phyloP scores from a whole-genome alignment of 208 protist species.

The Herpetomonas tarakana region DNA sequence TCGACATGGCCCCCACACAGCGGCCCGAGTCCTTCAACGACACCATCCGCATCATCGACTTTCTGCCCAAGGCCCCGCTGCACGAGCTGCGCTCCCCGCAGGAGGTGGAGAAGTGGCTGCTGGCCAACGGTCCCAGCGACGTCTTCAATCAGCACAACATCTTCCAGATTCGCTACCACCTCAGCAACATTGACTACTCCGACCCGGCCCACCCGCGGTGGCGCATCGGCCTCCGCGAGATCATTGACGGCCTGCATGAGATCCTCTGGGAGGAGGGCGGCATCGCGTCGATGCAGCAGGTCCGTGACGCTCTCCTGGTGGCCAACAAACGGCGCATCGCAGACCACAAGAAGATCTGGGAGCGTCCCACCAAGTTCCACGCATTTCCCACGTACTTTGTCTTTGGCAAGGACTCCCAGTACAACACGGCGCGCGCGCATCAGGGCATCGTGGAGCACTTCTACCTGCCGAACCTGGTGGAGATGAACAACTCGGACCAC shows the following conservation, averaged over 20 bases:
- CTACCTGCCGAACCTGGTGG: constrained; percentile 21
- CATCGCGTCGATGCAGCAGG: constrained; percentile 14
- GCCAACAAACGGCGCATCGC: constrained; percentile 13
- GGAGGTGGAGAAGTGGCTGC: constrained; percentile 40
- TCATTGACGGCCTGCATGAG: constrained; percentile 24
- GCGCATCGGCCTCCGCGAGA: constrained; percentile 36
- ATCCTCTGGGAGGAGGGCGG: constrained; percentile 32
- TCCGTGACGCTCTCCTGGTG: constrained; percentile 9
- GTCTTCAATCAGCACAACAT: constrained; percentile 33
- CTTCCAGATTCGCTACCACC: constrained; percentile 36
- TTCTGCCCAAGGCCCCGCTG: constrained; percentile 28
- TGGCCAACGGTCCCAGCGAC: constrained; percentile 26
- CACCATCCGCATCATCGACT: constrained; percentile 30
- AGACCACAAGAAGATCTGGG: constrained; percentile 22
- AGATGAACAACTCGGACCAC: constrained; percentile 34
- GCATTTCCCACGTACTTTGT: constrained; percentile 26
- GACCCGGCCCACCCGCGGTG: constrained; percentile 15
- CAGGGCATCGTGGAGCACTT: constrained; percentile 23
- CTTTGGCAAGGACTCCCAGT: constrained; percentile 34
- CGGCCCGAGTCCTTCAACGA: constrained; percentile 37
- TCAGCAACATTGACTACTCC: constrained; percentile 35
- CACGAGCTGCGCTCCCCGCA: constrained; percentile 10
- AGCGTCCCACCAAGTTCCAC: constrained; percentile 19
- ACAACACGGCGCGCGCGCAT: constrained; percentile 16
- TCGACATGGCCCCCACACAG: constrained; percentile 37